Percentiles rank a stretch among this genome's conserved stretches.
phyloP scores from a whole-genome alignment of 495 filamentous ascomycete genomes.

The Annulohypoxylon nitens region DNA sequence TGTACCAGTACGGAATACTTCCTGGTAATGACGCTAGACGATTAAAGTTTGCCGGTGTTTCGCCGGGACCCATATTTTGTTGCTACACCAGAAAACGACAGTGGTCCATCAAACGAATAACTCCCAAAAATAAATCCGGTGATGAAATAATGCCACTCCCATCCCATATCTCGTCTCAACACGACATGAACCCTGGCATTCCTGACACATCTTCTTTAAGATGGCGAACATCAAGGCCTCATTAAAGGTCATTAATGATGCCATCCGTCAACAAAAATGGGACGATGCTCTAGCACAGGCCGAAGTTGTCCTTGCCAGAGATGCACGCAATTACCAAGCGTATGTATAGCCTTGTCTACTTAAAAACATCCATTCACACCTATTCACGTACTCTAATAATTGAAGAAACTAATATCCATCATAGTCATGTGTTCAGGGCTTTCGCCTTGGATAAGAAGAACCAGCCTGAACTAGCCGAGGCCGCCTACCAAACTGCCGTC shows the following conservation, averaged over 20 bases:
- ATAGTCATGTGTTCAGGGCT: slow-evolving; percentile 83
- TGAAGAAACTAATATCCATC: slow-evolving; percentile 25
- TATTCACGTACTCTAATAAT: not conserved
- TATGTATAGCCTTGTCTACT: slow-evolving; percentile 50
- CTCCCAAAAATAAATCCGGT: slow-evolving; percentile 30
- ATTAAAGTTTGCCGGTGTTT: slow-evolving; percentile 20
- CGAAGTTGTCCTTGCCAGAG: slow-evolving; percentile 73
- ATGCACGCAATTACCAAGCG: slow-evolving; percentile 87
- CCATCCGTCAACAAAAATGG: slow-evolving; percentile 84
- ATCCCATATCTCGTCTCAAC: slow-evolving; percentile 13
- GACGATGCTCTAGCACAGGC: slow-evolving; percentile 76
- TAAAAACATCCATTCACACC: no score
- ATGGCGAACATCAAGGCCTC: slow-evolving; percentile 76
- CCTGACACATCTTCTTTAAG: slow-evolving; percentile 32
- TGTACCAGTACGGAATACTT: not conserved
- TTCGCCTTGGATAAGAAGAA: slow-evolving; percentile 82
- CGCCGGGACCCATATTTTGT: slow-evolving; percentile 8
- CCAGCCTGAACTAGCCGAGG: slow-evolving; percentile 76
- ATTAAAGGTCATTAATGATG: slow-evolving; percentile 84
- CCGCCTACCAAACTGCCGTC: slow-evolving; percentile 81
- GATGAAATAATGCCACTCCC: slow-evolving; percentile 35
- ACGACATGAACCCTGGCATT: slow-evolving; percentile 35
- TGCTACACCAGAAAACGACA: slow-evolving; percentile 6
- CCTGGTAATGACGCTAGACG: no score
- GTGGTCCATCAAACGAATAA: not conserved